A percentile compares a stretch with the other conserved stretches of the same genome.
Evolutionary conservation across 2,329 filamentous ascomycete genomes (phyloP).

Genomic region (Colletotrichum sansevieriae): DNA sequence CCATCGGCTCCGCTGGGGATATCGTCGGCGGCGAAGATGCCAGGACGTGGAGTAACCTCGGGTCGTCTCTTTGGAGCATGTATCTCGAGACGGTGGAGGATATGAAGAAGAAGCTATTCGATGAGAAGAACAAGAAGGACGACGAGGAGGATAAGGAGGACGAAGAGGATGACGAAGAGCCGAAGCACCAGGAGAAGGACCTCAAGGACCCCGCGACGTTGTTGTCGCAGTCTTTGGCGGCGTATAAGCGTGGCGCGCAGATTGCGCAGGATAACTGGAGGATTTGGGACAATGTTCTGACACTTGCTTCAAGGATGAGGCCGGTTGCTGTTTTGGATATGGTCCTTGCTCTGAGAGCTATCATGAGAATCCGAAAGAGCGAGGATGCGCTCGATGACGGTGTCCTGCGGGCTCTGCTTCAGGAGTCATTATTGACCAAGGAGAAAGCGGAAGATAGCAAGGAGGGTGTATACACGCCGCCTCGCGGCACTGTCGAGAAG

Average conservation of each 20-base stretch:
- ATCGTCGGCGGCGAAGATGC: slow-evolving; percentile 86
- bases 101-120: slow-evolving; percentile 44
- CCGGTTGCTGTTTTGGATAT: slow-evolving; percentile 84
- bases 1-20: slow-evolving; percentile 74
- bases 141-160: slow-evolving; percentile 44
- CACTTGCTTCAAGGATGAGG: slow-evolving; percentile 81
- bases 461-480: slow-evolving; percentile 54
- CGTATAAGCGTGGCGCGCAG: slow-evolving; percentile 87
- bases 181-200: slow-evolving; percentile 26
- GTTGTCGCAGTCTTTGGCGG: slow-evolving; percentile 81
- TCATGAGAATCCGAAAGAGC: slow-evolving; percentile 82
- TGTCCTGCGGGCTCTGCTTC: slow-evolving; percentile 78
- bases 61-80: slow-evolving; percentile 81
- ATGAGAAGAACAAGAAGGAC: slow-evolving; percentile 41
- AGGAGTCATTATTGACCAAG: slow-evolving; percentile 71
- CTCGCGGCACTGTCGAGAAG: slow-evolving; percentile 71
- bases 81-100: slow-evolving; percentile 67
- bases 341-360: slow-evolving; percentile 77
- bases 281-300: slow-evolving; percentile 97
- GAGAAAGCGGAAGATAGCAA: slow-evolving; percentile 51
- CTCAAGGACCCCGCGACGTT: slow-evolving; percentile 68
- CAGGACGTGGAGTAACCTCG: slow-evolving; percentile 94
- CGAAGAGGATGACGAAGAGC: slow-evolving; percentile 35
- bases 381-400: slow-evolving; percentile 84
- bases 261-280: slow-evolving; percentile 89